Percentiles rank a stretch among this genome's conserved stretches.
Evolutionary conservation across 768 basidiomycete genomes (phyloP).

Genomic region (Daedaleopsis sinensis): DNA sequence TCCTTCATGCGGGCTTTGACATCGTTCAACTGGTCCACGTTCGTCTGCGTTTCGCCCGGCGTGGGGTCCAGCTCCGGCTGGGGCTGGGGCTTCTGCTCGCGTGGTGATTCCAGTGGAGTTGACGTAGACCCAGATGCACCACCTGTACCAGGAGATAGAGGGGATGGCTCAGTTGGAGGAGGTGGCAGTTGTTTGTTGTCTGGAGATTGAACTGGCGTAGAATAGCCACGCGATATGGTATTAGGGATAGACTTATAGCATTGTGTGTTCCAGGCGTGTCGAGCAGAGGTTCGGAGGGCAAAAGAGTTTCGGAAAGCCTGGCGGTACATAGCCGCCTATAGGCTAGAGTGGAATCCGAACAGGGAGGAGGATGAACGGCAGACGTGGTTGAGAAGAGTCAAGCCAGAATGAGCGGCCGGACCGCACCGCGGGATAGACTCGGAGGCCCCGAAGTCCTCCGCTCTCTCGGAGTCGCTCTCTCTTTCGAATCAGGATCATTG

Average conservation of each 20-base stretch:
- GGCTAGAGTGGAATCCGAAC: no score
- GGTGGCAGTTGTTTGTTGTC: not conserved
- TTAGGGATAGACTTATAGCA: not conserved
- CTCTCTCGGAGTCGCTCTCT: no score
- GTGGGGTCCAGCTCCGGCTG: not conserved
- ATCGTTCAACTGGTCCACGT: slow-evolving; percentile 10
- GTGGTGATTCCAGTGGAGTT: not conserved
- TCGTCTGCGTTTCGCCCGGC: not conserved
- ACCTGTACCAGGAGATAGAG: not conserved
- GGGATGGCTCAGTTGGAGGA: not conserved
- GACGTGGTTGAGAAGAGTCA: not conserved
- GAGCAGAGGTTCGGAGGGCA: not conserved
- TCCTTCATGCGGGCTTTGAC: slow-evolving; percentile 33
- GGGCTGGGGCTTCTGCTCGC: not conserved
- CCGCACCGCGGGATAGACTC: not conserved
- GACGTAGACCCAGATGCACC: not conserved
- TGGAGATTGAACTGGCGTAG: slow-evolving; percentile 4
- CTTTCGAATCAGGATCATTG: no score
- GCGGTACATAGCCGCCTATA: not conserved
- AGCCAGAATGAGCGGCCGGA: not conserved
- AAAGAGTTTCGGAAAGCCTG: not conserved
- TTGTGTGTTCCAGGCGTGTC: not conserved
- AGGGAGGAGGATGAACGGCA: no score
- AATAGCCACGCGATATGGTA: slow-evolving; percentile 6
- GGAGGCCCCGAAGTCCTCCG: not conserved